Percentiles rank a stretch among this genome's conserved stretches.
Conservation (phyloP, 495 filamentous ascomycete species). For the Aspergillus egyptiacus region DNA sequence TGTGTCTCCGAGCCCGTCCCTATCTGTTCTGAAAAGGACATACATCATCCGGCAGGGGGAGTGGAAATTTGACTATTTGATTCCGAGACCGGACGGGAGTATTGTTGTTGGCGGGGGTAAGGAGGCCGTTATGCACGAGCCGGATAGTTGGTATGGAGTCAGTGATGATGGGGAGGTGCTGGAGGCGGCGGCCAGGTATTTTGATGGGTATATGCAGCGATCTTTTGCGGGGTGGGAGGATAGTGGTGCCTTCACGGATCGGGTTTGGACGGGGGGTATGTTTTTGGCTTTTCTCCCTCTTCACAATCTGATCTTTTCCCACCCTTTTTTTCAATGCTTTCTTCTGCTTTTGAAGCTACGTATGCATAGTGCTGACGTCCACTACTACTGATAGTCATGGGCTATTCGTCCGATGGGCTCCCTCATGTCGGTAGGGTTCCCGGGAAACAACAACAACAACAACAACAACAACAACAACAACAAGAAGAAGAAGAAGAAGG, state of each 20-base stretch:
- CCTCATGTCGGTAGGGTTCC: slow-evolving; percentile 45
- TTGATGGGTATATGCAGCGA: slow-evolving; percentile 44
- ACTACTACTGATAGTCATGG: slow-evolving; percentile 36
- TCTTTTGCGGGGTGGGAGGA: slow-evolving; percentile 47
- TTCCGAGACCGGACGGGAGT: slow-evolving; percentile 44
- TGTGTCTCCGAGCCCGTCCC: slow-evolving; percentile 9
- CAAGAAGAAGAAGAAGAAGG: no score
- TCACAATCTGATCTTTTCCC: no score
- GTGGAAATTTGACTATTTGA: slow-evolving; percentile 44
- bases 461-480: no score
- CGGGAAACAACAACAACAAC: no score
- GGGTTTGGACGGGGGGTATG: slow-evolving; percentile 51
- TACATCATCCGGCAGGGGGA: not conserved
- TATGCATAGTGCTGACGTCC: not conserved
- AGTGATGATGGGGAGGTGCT: slow-evolving; percentile 45
- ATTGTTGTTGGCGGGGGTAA: slow-evolving; percentile 50
- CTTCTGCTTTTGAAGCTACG: not conserved
- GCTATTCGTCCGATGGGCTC: slow-evolving; percentile 34
- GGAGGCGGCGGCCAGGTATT: slow-evolving; percentile 35
- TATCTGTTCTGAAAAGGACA: not conserved
- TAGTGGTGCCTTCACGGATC: slow-evolving; percentile 35
- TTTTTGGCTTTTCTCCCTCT: no score
- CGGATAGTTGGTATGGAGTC: slow-evolving; percentile 42
- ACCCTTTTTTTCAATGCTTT: not conserved
- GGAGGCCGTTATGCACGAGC: slow-evolving; percentile 28